Conservation (phyloP, 345 rosid genomes). For the Pelargonium nanum region DNA sequence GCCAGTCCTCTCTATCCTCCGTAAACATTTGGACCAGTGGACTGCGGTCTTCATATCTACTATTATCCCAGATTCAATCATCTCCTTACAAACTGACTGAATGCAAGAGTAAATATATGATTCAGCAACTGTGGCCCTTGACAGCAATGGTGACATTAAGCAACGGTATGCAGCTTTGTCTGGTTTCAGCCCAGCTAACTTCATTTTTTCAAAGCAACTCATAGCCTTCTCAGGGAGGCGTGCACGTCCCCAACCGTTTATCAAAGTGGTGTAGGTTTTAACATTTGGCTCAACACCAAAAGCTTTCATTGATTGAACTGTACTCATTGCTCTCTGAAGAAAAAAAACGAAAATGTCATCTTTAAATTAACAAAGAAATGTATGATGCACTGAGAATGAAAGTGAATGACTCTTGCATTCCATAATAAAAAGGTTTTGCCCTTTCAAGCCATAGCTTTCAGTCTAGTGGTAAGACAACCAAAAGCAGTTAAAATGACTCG, state of each 20-base stretch:
- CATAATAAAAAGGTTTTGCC: too few relatives aligned
- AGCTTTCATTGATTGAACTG: conserved; percentile 58
- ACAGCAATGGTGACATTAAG: conserved; percentile 68
- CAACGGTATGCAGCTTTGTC: conserved; percentile 91
- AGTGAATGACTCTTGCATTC: too few relatives aligned
- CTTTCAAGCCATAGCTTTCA: too few relatives aligned
- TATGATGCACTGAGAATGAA: too few relatives aligned
- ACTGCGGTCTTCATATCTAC: conserved; percentile 96
- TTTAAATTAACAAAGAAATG: background rate
- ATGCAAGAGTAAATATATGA: conserved; percentile 52
- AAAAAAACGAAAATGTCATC: background rate
- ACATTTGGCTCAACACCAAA: conserved; percentile 66
- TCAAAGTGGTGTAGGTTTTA: conserved; percentile 81
- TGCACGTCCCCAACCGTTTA: conserved; percentile 93
- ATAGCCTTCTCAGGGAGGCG: conserved; percentile 88
- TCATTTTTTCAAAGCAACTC: conserved; percentile 76
- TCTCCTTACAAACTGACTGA: conserved; percentile 55
- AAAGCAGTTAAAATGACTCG: too few relatives aligned
- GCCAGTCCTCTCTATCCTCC: conserved; percentile 78
- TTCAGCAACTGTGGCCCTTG: conserved; percentile 77
- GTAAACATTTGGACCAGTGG: conserved; percentile 75
- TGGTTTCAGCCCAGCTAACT: conserved; percentile 59
- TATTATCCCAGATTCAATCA: conserved; percentile 57
- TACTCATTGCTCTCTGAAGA: conserved; percentile 61
- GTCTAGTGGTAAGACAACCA: too few relatives aligned